These are phyloP conservation scores for Lachnellula arida DNA, from an alignment of 2,329 filamentous ascomycete species.

Conservation along the genomic window DNA sequence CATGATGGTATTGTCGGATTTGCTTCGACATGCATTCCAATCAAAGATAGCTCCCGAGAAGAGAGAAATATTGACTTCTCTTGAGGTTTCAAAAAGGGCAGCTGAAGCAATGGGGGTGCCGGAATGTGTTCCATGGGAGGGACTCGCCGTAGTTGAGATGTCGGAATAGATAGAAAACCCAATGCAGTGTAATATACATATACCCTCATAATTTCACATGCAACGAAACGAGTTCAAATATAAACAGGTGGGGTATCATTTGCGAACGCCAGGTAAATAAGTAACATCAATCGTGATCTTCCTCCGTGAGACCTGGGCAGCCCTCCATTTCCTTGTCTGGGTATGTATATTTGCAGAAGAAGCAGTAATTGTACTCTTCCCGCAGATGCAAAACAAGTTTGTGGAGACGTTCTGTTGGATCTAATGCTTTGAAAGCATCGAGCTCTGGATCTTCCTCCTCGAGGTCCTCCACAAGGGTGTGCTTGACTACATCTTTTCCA, in stretches of 20 bases:
- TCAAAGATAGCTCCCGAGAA: constrained; percentile 10
- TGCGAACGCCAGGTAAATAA: constrained; percentile 12
- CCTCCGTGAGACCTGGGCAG: constrained; percentile 82
- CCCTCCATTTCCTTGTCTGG: constrained; percentile 71
- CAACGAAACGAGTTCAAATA: not conserved
- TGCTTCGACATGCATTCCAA: constrained; percentile 25
- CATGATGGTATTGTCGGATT: constrained; percentile 24
- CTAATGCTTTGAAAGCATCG: constrained; percentile 70
- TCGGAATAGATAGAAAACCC: not conserved
- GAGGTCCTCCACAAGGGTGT: constrained; percentile 60
- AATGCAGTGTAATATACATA: not conserved
- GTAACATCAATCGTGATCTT: constrained; percentile 62
- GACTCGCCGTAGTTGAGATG: not conserved
- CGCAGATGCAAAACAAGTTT: constrained; percentile 67
- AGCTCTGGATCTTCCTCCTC: constrained; percentile 79
- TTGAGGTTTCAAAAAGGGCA: constrained; percentile 7
- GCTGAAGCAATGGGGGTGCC: constrained; percentile 25
- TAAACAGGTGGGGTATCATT: constrained; percentile 24
- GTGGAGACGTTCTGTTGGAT: constrained; percentile 60
- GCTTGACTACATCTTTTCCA: constrained; percentile 50
- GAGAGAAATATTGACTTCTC: not conserved
- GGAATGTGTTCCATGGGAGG: constrained; percentile 16
- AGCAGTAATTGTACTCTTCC: constrained; percentile 74
- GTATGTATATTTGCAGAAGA: constrained; percentile 91
- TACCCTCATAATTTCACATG: not conserved